Percentiles rank a stretch among this genome's conserved stretches.
Conservation (phyloP, 371 early-diverging fungal genomes). For the Mortierella sp. region DNA sequence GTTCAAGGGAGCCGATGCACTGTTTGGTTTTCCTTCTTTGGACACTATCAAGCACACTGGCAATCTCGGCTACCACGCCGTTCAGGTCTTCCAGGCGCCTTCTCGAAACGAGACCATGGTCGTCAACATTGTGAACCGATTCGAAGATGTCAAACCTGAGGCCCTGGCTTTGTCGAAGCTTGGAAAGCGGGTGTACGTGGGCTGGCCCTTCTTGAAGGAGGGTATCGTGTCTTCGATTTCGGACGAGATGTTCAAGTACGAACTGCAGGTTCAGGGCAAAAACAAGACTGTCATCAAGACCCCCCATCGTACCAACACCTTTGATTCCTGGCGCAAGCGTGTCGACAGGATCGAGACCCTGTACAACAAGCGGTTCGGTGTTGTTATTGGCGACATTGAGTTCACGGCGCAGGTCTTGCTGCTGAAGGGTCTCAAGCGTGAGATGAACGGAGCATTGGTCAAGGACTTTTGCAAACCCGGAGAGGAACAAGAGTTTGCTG, state of each 20-base stretch:
- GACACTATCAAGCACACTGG: slow-evolving; percentile 81
- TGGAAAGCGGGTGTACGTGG: slow-evolving; percentile 74
- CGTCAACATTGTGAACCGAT: slow-evolving; percentile 70
- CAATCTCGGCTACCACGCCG: slow-evolving; percentile 79
- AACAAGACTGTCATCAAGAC: slow-evolving; percentile 63
- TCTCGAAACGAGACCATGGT: slow-evolving; percentile 89
- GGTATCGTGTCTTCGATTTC: slow-evolving; percentile 82
- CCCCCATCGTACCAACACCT: slow-evolving; percentile 59
- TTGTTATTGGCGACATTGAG: slow-evolving; percentile 78
- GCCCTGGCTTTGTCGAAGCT: slow-evolving; percentile 66
- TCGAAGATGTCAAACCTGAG: slow-evolving; percentile 64
- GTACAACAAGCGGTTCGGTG: slow-evolving; percentile 72
- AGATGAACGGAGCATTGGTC: slow-evolving; percentile 84
- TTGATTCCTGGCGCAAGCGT: slow-evolving; percentile 72
- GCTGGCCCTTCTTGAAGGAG: slow-evolving; percentile 92
- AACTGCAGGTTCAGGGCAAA: slow-evolving; percentile 61
- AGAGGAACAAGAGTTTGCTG: slow-evolving; percentile 74
- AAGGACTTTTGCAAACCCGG: slow-evolving; percentile 84
- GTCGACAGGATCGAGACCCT: slow-evolving; percentile 70
- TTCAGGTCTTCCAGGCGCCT: slow-evolving; percentile 89
- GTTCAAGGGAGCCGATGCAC: slow-evolving; percentile 71
- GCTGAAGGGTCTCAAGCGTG: slow-evolving; percentile 79
- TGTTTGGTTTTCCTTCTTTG: slow-evolving; percentile 95
- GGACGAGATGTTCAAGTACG: slow-evolving; percentile 77
- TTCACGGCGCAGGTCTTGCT: slow-evolving; percentile 78